These are phyloP conservation scores for Auriscalpium orientale DNA, from an alignment of 768 basidiomycete genomes.

Conservation along the genomic window DNA sequence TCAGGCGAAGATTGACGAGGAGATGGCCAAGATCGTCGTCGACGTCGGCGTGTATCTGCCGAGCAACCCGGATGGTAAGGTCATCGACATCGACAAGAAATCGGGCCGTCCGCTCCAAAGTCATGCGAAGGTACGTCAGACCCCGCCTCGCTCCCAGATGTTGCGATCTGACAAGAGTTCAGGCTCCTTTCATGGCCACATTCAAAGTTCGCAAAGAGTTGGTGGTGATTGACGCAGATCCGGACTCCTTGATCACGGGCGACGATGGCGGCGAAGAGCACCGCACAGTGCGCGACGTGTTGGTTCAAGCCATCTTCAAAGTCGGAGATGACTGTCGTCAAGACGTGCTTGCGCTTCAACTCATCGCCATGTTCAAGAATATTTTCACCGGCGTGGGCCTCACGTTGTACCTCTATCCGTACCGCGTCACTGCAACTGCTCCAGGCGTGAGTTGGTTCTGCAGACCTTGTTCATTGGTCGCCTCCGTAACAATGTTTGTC, in stretches of 20 bases:
- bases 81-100: slow-evolving; percentile 96
- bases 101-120: slow-evolving; percentile 94
- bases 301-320: slow-evolving; percentile 99
- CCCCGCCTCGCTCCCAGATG: not conserved
- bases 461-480: not conserved
- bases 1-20: slow-evolving; percentile 97
- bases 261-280: slow-evolving; percentile 51
- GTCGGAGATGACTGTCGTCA: slow-evolving; percentile 99
- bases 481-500: slow-evolving; percentile 1
- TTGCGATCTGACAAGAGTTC: slow-evolving; percentile 4
- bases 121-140: slow-evolving; percentile 77
- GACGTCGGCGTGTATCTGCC: slow-evolving; percentile 96
- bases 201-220: slow-evolving; percentile 95
- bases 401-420: slow-evolving; percentile 88
- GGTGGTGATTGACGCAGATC: slow-evolving; percentile 56
- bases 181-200: slow-evolving; percentile 99
- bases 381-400: slow-evolving; percentile 87
- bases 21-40: slow-evolving; percentile 93
- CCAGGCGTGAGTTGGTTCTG: slow-evolving; percentile 63
- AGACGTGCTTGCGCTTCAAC: slow-evolving; percentile 92
- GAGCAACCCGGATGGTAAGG: slow-evolving; percentile 93
- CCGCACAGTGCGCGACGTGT: slow-evolving; percentile 53
- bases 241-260: slow-evolving; percentile 64
- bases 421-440: slow-evolving; percentile 93
- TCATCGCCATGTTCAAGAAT: slow-evolving; percentile 99